Evolutionary conservation across 1,284 basidiomycete species (phyloP).

Genomic region (Cutaneotrichosporon spelunceum): DNA sequence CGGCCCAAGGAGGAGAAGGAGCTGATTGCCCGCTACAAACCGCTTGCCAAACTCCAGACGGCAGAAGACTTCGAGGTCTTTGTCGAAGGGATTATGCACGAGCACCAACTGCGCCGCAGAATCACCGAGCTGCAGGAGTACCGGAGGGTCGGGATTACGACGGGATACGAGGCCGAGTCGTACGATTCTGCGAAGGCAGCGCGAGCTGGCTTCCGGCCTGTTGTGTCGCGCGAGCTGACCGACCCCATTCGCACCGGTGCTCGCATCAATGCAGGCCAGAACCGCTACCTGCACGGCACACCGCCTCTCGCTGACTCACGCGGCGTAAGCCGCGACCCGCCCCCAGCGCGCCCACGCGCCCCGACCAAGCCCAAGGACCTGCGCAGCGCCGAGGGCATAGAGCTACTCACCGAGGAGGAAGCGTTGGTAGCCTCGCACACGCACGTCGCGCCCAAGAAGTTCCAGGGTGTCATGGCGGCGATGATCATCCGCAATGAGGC

Average conservation of each 20-base stretch:
- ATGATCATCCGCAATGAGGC: constrained; percentile 85
- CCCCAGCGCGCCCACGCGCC: constrained; percentile 24
- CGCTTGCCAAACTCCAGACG: constrained; percentile 88
- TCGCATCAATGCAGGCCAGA: constrained; percentile 45
- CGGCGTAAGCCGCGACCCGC: constrained; percentile 30
- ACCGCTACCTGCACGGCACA: constrained; percentile 43
- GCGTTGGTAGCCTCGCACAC: constrained; percentile 81
- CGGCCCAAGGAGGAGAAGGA: constrained; percentile 88
- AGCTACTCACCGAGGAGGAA: constrained; percentile 80
- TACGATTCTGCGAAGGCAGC: constrained; percentile 73
- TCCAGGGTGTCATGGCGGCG: constrained; percentile 86
- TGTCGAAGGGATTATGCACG: constrained; percentile 83
- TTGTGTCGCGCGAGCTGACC: constrained; percentile 36
- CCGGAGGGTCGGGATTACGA: constrained; percentile 75
- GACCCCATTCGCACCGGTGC: constrained; percentile 41
- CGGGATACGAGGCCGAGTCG: constrained; percentile 79
- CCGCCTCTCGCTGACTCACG: constrained; percentile 24
- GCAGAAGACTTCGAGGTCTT: constrained; percentile 88
- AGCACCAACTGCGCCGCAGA: constrained; percentile 74
- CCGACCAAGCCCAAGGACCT: constrained; percentile 48
- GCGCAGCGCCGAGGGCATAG: constrained; percentile 77
- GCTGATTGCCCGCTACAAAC: constrained; percentile 80
- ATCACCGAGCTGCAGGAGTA: constrained; percentile 87
- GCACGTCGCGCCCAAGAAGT: constrained; percentile 85
- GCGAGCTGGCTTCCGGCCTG: constrained; percentile 41